Evolutionary conservation across 1,139 yeast species (phyloP), one percentile per base, ranked within the genome.

Genomic region (Geotrichum siamense): DNA sequence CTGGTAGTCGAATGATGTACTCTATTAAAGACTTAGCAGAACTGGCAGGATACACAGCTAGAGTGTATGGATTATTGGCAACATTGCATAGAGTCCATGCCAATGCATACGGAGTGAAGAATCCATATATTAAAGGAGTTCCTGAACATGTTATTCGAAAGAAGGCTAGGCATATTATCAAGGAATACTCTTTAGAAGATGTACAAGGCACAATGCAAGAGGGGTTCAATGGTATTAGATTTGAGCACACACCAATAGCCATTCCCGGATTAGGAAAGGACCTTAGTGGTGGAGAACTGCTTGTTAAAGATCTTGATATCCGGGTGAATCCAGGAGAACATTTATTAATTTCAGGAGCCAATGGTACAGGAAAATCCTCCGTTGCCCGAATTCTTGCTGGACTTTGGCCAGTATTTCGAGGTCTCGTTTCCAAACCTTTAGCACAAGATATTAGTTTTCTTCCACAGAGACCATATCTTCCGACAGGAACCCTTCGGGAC

Each of bases 1-100:
- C 97, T 0, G 96, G 96, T 5, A 84, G 94, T n/a, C 73, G 96
- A 52, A 74, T 89, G 68, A 87, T 89, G 96, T 86, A 86, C 62
- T 86, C 96, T 1, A 83, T 87, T 54, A 87, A 89, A 61, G 96
- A 87, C 63, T 75, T 89, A n/a, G 83, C 94, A 12, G 91, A 82
- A 62, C 71, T 89, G 48, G 85, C 95, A 1, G 96, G 96, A 9
- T 83, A 84, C 60, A 86, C 96, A 1, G 91, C 86, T 54, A 69
- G 96, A 53, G 84, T 89, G 1, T 89, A 83, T 64, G 76, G 77
- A 25, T 68, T 89, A 46, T 68, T 89, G 51, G 72, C 84, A 10
- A 80, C 81, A 34, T 69, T 89, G 50, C 96, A 89, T 63, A 76
- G 82, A 55, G 93, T 82, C 5, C 94, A 87, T 62, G 82, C 91